Evolutionary conservation across 164 flowering plant species (phyloP).

Genomic region (Magnolia changhungtana): DNA sequence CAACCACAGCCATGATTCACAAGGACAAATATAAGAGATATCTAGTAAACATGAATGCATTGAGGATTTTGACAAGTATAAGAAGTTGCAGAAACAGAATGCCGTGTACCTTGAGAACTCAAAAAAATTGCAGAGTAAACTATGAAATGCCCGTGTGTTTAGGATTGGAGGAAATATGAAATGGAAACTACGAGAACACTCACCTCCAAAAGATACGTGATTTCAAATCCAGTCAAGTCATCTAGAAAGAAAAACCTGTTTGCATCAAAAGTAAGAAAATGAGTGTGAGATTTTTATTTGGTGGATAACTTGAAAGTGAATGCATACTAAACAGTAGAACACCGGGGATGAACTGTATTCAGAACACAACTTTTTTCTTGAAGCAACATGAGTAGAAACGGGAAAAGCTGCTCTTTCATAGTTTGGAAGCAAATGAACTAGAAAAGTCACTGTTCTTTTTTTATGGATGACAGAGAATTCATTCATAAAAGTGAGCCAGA

Average conservation of each 20-base stretch:
- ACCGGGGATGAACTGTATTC: not conserved
- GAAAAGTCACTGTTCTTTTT: too few species aligned
- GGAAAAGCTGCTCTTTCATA: too few species aligned
- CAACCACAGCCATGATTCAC: too few species aligned
- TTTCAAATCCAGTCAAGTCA: constrained; percentile 93
- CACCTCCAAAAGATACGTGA: constrained; percentile 88
- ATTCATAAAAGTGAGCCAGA: too few species aligned
- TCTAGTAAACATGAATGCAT: not conserved
- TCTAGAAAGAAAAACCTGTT: constrained; percentile 96
- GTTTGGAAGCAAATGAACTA: too few species aligned
- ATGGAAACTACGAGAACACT: not conserved
- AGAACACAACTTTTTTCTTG: too few species aligned
- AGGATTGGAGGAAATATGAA: not conserved
- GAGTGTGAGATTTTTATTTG: not conserved
- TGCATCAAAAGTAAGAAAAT: constrained; percentile 10
- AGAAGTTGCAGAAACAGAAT: not conserved
- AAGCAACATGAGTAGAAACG: too few species aligned
- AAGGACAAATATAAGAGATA: not conserved
- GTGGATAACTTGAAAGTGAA: not conserved
- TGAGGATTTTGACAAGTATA: not conserved
- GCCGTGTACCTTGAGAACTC: not conserved
- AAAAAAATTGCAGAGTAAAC: not conserved
- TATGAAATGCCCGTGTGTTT: not conserved
- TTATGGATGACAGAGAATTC: too few species aligned
- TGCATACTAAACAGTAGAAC: not conserved